A percentile compares a stretch with the other conserved stretches of the same genome.
These are phyloP conservation scores for Polytrichum formosum DNA, from an alignment of 225 moss, liverwort and hornwort species.

Conservation along the genomic window DNA sequence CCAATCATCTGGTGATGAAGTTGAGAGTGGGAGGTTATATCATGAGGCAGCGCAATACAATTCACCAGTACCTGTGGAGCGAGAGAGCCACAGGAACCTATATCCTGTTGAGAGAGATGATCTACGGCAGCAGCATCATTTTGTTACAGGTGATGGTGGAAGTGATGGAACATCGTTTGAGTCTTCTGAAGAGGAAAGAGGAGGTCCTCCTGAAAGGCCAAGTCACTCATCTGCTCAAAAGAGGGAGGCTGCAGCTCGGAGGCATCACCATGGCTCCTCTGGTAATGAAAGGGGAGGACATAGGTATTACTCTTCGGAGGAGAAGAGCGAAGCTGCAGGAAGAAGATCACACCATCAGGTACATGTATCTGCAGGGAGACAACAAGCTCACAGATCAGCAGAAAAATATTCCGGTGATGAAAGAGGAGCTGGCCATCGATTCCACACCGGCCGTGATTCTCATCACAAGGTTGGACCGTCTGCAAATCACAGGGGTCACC, in stretches of 20 bases:
- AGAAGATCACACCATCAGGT: no score
- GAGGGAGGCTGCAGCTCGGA: neutral
- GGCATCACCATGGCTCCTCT: conserved; percentile 16
- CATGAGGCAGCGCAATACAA: conserved; percentile 22
- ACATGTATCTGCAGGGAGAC: conserved; percentile 11
- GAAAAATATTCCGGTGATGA: conserved; percentile 40
- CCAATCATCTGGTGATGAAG: conserved; percentile 42
- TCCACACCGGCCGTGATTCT: conserved; percentile 7
- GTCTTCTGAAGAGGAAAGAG: conserved; percentile 33
- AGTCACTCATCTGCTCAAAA: conserved; percentile 4
- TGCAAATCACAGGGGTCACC: conserved; percentile 8
- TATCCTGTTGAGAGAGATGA: conserved; percentile 24
- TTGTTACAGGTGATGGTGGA: conserved; percentile 7
- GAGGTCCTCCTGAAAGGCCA: neutral
- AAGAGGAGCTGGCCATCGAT: conserved; percentile 13
- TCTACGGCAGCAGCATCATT: conserved; percentile 10
- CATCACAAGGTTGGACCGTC: conserved; percentile 13
- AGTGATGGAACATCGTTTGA: conserved; percentile 11
- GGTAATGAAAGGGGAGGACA: conserved; percentile 21
- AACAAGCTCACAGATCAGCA: conserved; percentile 20
- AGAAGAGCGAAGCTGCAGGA: conserved; percentile 11
- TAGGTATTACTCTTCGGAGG: conserved; percentile 15
- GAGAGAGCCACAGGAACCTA: conserved; percentile 32
- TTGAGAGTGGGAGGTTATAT: conserved; percentile 25
- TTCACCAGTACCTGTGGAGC: conserved; percentile 16